Base-by-base conservation (phyloP, 2,329 filamentous ascomycete genomes). In the Penicillium sp. region DNA sequence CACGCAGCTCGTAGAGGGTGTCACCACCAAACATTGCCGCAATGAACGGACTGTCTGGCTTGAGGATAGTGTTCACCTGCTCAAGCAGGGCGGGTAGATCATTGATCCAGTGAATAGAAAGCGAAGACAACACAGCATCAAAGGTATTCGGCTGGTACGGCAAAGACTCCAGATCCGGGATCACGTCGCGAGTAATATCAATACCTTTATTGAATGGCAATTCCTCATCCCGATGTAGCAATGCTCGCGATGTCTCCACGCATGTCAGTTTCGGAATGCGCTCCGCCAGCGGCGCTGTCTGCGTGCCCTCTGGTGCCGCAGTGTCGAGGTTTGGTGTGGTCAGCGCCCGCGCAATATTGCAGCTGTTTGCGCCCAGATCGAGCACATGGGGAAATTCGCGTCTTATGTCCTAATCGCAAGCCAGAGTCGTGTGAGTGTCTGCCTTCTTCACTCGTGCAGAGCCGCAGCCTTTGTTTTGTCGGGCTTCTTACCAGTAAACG, bases 21-120 rank as follows among this genome's bases (percentile, higher is more conserved):
- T 98, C 93, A 0, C 93, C 93, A 46, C 93, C 93, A 50, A 95
- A 84, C 90, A 98, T 98, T 56, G 91, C 91, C 11, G 87, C 91
- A 38, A 98, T 84, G 64, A 98, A 95, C 1, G 94, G 89, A 46
- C 80, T 79, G 67, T 98, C 93, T 0, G 91, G 89, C 69, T 94
- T 95, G 22, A 98, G 78, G 27, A 94, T 75, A 55, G 80, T 79
- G 74, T 95, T 95, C 64, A 96, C 85, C 64, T 95, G 88, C 1
- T 83, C 77, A 2, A 98, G 77, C 9, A 94, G 75, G 1, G 86
- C 87, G 0, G 93, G 93, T 4, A 98, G 80, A 67, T 98, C 89
- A 67, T 98, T 98, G 75, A 96, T 86, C 93, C 93, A 98, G 70
- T 98, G 93, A 65, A 98, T 76, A 47, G 86, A 90, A 49, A 95